phyloP scores from a whole-genome alignment of 2,329 filamentous ascomycete species.

The Nemania sp. region DNA sequence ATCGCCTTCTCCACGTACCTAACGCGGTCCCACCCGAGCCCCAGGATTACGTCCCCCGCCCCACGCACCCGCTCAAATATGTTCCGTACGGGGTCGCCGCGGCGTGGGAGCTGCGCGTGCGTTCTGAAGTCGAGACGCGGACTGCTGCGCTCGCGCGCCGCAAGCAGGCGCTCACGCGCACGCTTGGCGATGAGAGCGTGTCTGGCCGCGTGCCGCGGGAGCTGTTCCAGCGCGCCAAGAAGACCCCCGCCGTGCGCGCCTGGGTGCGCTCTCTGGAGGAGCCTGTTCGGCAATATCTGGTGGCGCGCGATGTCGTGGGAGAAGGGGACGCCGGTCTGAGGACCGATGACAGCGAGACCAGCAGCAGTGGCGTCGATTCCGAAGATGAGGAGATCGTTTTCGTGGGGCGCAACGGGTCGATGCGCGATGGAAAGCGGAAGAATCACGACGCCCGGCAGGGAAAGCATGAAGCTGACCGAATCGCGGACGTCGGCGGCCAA shows the following conservation, averaged over 20 bases:
- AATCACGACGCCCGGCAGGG: conserved; percentile 49
- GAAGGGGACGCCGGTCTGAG: conserved; percentile 34
- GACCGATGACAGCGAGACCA: conserved; percentile 29
- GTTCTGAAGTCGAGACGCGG: conserved; percentile 51
- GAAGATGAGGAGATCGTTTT: conserved; percentile 92
- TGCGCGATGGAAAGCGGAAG: conserved; percentile 45
- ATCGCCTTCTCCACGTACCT: conserved; percentile 84
- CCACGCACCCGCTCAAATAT: conserved; percentile 76
- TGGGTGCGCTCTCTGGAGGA: conserved; percentile 85
- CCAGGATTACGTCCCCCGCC: conserved; percentile 79
- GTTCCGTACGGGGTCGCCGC: conserved; percentile 87
- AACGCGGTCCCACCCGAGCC: conserved; percentile 82
- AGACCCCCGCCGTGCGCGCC: conserved; percentile 73
- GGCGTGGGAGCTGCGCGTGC: conserved; percentile 50
- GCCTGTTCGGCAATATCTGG: conserved; percentile 77
- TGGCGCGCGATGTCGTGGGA: conserved; percentile 54
- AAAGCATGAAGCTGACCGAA: conserved; percentile 30
- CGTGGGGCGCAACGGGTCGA: conserved; percentile 71
- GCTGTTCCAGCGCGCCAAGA: conserved; percentile 79
- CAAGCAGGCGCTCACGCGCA: conserved; percentile 50
- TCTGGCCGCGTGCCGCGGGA: conserved; percentile 74
- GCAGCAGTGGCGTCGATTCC: conserved; percentile 49
- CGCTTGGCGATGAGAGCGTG: conserved; percentile 48
- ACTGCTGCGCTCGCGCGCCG: conserved; percentile 46
- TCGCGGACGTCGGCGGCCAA: background rate